These are phyloP conservation scores for Spathaspora gorwiae DNA, from an alignment of 805 yeast species.

Conservation along the genomic window DNA sequence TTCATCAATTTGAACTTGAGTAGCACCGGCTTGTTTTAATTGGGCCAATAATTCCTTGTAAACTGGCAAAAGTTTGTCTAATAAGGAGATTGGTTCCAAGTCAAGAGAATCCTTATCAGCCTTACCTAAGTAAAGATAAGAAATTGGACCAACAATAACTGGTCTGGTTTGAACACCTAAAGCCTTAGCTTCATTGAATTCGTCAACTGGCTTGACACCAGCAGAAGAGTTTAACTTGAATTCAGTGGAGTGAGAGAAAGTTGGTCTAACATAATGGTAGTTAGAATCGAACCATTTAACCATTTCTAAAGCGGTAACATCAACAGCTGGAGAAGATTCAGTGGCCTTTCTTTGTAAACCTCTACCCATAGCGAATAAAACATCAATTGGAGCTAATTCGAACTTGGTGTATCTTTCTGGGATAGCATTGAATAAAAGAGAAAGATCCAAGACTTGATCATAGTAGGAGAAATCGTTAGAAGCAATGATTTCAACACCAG, in stretches of 20 bases:
- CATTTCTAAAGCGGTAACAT: slow-evolving; percentile 98
- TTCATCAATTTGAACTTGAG: slow-evolving; percentile 93
- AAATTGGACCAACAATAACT: slow-evolving; percentile 93
- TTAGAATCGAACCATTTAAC: slow-evolving; percentile 99
- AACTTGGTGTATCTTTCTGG: slow-evolving; percentile 96
- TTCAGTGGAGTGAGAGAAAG: slow-evolving; percentile 89
- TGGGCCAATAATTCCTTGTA: slow-evolving; percentile 85
- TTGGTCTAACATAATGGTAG: slow-evolving; percentile 99
- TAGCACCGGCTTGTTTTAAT: slow-evolving; percentile 93
- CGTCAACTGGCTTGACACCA: slow-evolving; percentile 94
- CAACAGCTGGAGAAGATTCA: slow-evolving; percentile 82
- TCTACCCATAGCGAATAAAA: slow-evolving; percentile 98
- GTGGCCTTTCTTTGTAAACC: slow-evolving; percentile 98
- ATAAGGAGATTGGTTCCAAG: slow-evolving; percentile 85
- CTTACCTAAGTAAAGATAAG: slow-evolving; percentile 93
- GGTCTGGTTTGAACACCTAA: slow-evolving; percentile 97
- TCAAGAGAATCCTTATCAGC: slow-evolving; percentile 97
- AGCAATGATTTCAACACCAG: slow-evolving; percentile 96
- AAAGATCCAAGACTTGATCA: slow-evolving; percentile 93
- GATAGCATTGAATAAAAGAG: slow-evolving; percentile 88
- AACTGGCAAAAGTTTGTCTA: slow-evolving; percentile 87
- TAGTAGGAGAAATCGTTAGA: slow-evolving; percentile 98
- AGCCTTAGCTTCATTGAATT: slow-evolving; percentile 95
- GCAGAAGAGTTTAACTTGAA: slow-evolving; percentile 76
- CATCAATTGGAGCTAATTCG: slow-evolving; percentile 84